phyloP scores from a whole-genome alignment of 495 filamentous ascomycete species.

The Aspergillus sclerotioniger region DNA sequence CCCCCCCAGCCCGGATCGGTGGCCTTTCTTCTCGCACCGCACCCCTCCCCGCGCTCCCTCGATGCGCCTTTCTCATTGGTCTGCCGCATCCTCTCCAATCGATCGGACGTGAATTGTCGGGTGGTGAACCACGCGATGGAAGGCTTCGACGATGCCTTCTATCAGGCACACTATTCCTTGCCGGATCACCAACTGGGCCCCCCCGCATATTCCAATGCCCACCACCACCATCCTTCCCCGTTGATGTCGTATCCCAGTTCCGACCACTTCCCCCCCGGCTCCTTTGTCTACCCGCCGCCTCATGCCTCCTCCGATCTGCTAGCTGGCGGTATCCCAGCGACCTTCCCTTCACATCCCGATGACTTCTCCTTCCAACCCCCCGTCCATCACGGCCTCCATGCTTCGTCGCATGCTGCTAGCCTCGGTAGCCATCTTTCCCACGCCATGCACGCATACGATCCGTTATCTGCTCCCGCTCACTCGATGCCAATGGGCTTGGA shows the following conservation, averaged over 20 bases:
- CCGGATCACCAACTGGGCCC: slow-evolving; percentile 13
- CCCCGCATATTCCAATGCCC: slow-evolving; percentile 12
- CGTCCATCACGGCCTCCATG: slow-evolving; percentile 10
- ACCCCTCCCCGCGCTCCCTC: slow-evolving; percentile 1
- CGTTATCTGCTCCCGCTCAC: slow-evolving; percentile 17
- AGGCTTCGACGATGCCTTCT: slow-evolving; percentile 19
- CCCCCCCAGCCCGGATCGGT: background rate
- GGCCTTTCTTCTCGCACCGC: background rate
- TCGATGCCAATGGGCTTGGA: slow-evolving; percentile 29
- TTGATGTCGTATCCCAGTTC: slow-evolving; percentile 12
- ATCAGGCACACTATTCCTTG: slow-evolving; percentile 16
- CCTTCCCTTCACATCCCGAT: slow-evolving; percentile 23
- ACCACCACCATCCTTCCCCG: slow-evolving; percentile 11
- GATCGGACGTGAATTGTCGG: slow-evolving; percentile 14
- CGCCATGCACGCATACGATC: slow-evolving; percentile 33
- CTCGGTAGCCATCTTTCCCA: slow-evolving; percentile 27
- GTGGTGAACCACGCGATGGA: slow-evolving; percentile 17
- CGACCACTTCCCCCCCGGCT: slow-evolving; percentile 12
- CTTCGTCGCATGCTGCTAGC: slow-evolving; percentile 3
- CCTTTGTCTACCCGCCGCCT: slow-evolving; percentile 18
- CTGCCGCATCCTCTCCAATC: slow-evolving; percentile 11
- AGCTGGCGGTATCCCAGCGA: background rate
- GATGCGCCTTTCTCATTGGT: slow-evolving; percentile 21
- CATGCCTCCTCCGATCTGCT: slow-evolving; percentile 8
- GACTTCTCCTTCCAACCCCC: slow-evolving; percentile 19